Base-by-base conservation (phyloP, 2,329 filamentous ascomycete genomes). In the Emydomyces testavorans region DNA sequence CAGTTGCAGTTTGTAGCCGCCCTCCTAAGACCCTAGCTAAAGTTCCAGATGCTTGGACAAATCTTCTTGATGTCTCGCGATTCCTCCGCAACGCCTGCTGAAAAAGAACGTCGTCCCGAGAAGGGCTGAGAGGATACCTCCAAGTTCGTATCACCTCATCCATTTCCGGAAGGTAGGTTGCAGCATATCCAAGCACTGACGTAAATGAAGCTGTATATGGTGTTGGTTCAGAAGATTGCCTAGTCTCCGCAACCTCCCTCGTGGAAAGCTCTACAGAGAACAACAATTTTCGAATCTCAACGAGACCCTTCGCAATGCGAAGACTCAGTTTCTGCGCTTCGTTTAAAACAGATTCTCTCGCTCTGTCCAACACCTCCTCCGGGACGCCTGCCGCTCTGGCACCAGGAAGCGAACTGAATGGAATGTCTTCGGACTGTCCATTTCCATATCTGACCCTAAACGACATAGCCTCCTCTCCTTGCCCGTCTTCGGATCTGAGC, bases 21-120 rank as follows among this genome's bases (percentile, higher is more conserved):
- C 75, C 76, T 18, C 75, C 77, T n/a, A 82, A 63, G 1, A 72
- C 70, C 43, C 73, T 66, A 13, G 77, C 68, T 15, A 82, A 61
- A 2, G 74, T 76, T 21, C 78, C 79, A 31, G 76, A 69, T 36
- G 76, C 78, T 61, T 82, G 79, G 1, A 80, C 73, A 57, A 81
- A 82, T 49, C 77, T 71, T 58, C 75, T 73, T 26, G 72, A 68
- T 15, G 74, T 68, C 52, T 76, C 73, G 32, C 78, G 73, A 52
- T 75, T 70, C 24, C 70, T 69, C 26, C 77, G 74, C 20, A 80
- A 65, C 6, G 71, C 72, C 53, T 75, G 73, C 54, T 82, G 76
- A 5, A 76, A 59, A 8, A 64, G 58, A 8, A 81, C 71, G 32
- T 76, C 71, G 18, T 75, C 69, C 2, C 64, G 61, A 8, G 65